Conservation (phyloP, 2,329 filamentous ascomycete genomes). For the Monosporascus cannonballus region DNA sequence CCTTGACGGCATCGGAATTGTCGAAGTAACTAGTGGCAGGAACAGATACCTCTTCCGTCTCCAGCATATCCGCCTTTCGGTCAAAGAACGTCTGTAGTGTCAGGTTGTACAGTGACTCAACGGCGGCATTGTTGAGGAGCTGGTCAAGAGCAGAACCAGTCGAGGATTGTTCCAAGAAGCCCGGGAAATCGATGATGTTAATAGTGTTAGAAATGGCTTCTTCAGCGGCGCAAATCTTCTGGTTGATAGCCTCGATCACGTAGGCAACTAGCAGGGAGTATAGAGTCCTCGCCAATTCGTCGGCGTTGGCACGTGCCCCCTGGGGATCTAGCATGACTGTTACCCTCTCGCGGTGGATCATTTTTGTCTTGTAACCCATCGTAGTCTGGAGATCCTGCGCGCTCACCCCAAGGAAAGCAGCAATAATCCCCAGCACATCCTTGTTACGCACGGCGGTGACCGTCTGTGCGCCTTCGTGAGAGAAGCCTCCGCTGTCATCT, state of each 20-base stretch:
- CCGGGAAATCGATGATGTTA: conserved; percentile 93
- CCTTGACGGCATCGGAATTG: conserved; percentile 90
- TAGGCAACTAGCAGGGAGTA: conserved; percentile 93
- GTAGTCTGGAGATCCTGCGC: conserved; percentile 78
- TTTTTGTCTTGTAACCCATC: conserved; percentile 93
- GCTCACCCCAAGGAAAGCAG: conserved; percentile 88
- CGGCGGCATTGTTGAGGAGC: conserved; percentile 88
- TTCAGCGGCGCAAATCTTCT: conserved; percentile 78
- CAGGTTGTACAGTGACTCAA: conserved; percentile 87
- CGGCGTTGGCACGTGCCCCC: conserved; percentile 84
- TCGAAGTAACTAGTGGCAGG: conserved; percentile 95
- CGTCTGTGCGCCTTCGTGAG: conserved; percentile 84
- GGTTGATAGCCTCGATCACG: conserved; percentile 88
- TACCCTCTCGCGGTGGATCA: conserved; percentile 91
- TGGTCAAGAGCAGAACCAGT: conserved; percentile 87
- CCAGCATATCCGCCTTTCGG: conserved; percentile 84
- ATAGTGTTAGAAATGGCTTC: conserved; percentile 89
- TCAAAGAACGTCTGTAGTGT: conserved; percentile 96
- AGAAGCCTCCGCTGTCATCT: conserved; percentile 94
- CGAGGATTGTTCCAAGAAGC: conserved; percentile 78
- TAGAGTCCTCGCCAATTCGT: conserved; percentile 86
- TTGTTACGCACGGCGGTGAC: conserved; percentile 90
- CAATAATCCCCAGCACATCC: conserved; percentile 77
- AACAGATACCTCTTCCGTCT: conserved; percentile 88
- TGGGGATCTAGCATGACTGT: conserved; percentile 95